phyloP scores from a whole-genome alignment of 352 stramenopile species.

The Halophytophthora batemanensis region DNA sequence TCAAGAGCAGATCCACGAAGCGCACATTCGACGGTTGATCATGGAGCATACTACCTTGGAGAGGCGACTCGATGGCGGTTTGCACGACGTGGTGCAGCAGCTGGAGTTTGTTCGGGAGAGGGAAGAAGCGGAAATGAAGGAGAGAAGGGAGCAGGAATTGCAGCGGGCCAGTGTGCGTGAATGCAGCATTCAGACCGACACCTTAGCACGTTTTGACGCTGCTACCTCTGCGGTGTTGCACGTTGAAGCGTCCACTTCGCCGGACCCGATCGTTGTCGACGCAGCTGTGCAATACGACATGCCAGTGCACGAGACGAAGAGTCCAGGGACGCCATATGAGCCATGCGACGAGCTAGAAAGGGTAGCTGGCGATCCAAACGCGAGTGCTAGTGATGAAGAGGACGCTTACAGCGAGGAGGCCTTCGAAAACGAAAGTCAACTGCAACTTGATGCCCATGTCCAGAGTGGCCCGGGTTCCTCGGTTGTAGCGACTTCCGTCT shows the following conservation, averaged over 20 bases:
- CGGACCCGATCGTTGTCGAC: constrained; percentile 19
- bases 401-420: constrained; percentile 35
- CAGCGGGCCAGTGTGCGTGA: constrained; percentile 37
- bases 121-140: constrained; percentile 24
- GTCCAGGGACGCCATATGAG: background rate
- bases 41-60: constrained; percentile 54
- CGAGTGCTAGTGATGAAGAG: constrained; percentile 8
- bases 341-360: constrained; percentile 5
- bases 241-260: constrained; percentile 32
- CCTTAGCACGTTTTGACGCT: constrained; percentile 22
- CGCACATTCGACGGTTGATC: constrained; percentile 50
- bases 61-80: constrained; percentile 48
- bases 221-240: constrained; percentile 37
- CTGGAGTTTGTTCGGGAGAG: constrained; percentile 32
- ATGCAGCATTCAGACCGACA: constrained; percentile 49
- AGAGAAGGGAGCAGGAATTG: constrained; percentile 18
- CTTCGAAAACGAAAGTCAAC: constrained; percentile 37
- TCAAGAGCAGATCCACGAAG: constrained; percentile 61
- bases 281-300: constrained; percentile 33
- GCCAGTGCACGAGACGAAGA: background rate
- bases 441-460: background rate
- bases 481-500: constrained; percentile 3
- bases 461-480: background rate
- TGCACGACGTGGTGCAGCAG: constrained; percentile 38
- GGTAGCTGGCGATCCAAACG: background rate